Base-by-base conservation (phyloP, 768 basidiomycete genomes). In the Phanerodontia chrysosporium region DNA sequence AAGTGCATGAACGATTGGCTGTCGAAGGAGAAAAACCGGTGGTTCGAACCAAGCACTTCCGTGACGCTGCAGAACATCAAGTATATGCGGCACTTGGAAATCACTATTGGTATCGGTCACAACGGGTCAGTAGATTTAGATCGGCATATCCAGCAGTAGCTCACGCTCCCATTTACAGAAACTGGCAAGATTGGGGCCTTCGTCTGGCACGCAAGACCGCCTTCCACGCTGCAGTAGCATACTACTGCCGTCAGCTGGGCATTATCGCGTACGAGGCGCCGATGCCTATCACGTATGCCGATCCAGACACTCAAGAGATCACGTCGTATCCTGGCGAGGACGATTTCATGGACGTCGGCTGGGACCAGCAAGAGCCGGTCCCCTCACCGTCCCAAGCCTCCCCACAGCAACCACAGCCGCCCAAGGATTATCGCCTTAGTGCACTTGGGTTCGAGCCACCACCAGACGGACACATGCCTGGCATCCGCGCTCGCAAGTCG, bases 191-290 rank as follows among this genome's bases (percentile, higher is more conserved):
- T 69, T 92, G 89, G 89, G 80, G 82, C 25, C 72, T 86, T 27
- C 80, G 79, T 21, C 76, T 75, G 61, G 71, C 79, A 12, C 82
- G 89, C 49, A 84, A 81, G 67, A 92, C 90, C 0, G 86, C 89
- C 2, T 92, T 92, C 76, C 83, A 90, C 66, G 87, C 87, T 9
- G 90, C 90, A 1, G 85, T 84, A 22, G 83, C 89, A 64, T 80
- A 85, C 64, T 91, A 86, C 69, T 87, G 82, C 66, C 81, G 77
- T 55, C 82, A 89, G 66, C 80, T 91, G 9, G 85, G 82, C 32
- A 90, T 92, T 65, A 74, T 74, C 22, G 83, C 81, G 62, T 77
- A 76, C 71, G 79, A 83, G 65, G 78, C 89, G 1, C 76, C 85
- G 16, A 72, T 86, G 53, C 89, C 90, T 12, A 66, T 92, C 62